phyloP scores from a whole-genome alignment of 2,329 filamentous ascomycete genomes.

The Ciborinia camelliae region DNA sequence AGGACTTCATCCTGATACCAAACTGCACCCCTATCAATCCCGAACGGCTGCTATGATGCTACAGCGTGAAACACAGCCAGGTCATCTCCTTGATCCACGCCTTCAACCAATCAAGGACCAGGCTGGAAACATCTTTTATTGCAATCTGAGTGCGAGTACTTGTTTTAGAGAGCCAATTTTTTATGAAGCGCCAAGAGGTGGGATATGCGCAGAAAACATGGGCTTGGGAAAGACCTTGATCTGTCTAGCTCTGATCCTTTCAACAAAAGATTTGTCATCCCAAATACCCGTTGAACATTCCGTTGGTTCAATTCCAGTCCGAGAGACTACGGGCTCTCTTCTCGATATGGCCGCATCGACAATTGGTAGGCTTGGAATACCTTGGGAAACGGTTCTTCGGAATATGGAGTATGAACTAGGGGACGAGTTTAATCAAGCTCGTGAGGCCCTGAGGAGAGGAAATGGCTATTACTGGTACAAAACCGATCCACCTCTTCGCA shows the following conservation, averaged over 20 bases:
- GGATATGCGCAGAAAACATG: constrained; percentile 79
- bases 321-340: constrained; percentile 56
- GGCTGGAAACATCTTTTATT: constrained; percentile 62
- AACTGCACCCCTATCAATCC: constrained; percentile 74
- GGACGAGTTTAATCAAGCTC: background rate
- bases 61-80: constrained; percentile 68
- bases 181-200: constrained; percentile 73
- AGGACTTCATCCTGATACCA: constrained; percentile 55
- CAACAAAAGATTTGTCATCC: constrained; percentile 68
- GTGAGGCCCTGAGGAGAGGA: constrained; percentile 53
- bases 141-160: constrained; percentile 60
- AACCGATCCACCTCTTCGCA: constrained; percentile 42
- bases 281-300: constrained; percentile 61
- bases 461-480: constrained; percentile 58
- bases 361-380: constrained; percentile 62
- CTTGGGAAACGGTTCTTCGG: constrained; percentile 67
- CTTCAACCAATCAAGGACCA: constrained; percentile 60
- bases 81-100: constrained; percentile 68
- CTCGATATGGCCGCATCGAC: constrained; percentile 72
- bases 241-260: constrained; percentile 71
- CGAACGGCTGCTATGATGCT: constrained; percentile 81
- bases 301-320: constrained; percentile 40
- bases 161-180: constrained; percentile 63
- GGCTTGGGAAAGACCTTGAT: constrained; percentile 85
- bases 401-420: constrained; percentile 28